A percentile compares a stretch with the other conserved stretches of the same genome.
Conservation (phyloP, 2,329 filamentous ascomycete genomes). For the Pestalotiopsis sp. region DNA sequence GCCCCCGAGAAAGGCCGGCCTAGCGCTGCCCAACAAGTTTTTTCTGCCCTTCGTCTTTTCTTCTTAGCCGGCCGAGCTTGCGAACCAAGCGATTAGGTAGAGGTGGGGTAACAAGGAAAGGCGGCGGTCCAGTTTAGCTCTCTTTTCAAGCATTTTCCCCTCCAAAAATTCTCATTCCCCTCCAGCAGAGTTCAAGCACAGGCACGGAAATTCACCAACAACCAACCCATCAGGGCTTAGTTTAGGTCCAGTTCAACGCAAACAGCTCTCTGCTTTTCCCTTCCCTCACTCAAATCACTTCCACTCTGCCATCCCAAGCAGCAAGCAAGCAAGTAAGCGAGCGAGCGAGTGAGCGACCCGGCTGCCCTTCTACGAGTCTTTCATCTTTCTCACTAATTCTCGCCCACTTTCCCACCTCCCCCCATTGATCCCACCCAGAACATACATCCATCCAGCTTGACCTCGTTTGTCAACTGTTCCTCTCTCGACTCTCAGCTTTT, state of each 20-base stretch:
- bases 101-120: conserved; percentile 3
- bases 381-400: too few species aligned
- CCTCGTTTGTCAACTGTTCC: too few species aligned
- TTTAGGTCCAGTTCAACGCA: background rate
- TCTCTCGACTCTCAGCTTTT: background rate
- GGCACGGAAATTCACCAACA: conserved; percentile 5
- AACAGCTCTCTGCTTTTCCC: conserved; percentile 1
- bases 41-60: background rate
- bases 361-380: background rate
- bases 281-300: background rate
- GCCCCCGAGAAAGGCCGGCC: background rate
- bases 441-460: too few species aligned
- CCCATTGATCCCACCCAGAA: too few species aligned
- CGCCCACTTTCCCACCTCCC: too few species aligned
- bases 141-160: conserved; percentile 6
- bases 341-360: background rate
- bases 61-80: background rate
- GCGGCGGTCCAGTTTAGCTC: background rate
- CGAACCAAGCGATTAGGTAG: background rate
- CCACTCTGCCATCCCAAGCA: background rate
- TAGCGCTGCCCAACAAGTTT: conserved; percentile 10
- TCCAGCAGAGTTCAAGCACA: background rate
- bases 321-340: too few species aligned
- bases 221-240: conserved; percentile 12
- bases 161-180: conserved; percentile 3